Evolutionary conservation across 208 protist genomes (phyloP).

Genomic region (Willaertia magna): DNA sequence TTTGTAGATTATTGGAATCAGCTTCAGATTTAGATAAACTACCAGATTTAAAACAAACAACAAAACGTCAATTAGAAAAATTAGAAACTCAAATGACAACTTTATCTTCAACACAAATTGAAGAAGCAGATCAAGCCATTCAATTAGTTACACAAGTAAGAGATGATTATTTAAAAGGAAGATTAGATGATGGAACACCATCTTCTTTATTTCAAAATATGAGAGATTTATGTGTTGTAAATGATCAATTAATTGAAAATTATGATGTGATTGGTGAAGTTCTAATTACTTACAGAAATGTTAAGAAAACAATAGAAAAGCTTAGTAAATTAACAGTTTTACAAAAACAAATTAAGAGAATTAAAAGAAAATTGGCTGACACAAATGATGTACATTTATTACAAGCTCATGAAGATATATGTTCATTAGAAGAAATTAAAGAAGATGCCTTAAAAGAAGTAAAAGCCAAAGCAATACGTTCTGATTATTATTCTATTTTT

Average conservation of each 20-base stretch:
- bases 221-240: not conserved
- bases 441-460: not conserved
- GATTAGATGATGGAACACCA: not conserved
- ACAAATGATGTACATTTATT: not conserved
- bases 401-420: not conserved
- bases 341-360: not conserved
- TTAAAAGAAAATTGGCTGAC: not conserved
- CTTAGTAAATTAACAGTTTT: not conserved
- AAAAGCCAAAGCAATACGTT: not conserved
- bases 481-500: not conserved
- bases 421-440: not conserved
- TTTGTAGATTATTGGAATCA: not conserved
- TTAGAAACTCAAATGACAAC: not conserved
- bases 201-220: not conserved
- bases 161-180: not conserved
- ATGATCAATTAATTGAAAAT: not conserved
- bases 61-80: not conserved
- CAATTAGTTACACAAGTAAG: not conserved
- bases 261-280: not conserved
- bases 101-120: not conserved
- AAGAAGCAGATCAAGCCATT: not conserved
- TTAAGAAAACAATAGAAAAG: not conserved
- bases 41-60: not conserved
- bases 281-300: not conserved
- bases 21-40: not conserved